Evolutionary conservation across 441 rosid genomes (phyloP).

Genomic region (Adansonia grandidieri): DNA sequence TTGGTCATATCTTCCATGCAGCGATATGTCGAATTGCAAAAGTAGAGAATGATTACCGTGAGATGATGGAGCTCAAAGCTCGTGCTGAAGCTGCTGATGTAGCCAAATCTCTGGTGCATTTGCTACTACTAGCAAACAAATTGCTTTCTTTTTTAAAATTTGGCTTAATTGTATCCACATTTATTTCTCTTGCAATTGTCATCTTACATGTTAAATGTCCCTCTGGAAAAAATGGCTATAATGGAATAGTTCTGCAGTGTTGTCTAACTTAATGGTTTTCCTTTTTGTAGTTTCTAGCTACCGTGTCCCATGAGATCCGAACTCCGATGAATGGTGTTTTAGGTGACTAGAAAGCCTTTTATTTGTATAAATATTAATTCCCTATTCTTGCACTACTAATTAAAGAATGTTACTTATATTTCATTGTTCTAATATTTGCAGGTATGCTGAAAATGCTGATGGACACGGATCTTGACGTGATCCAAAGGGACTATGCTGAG

Average conservation of each 20-base stretch:
- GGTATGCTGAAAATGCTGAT: slow-evolving; percentile 96
- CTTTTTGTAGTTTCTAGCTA: slow-evolving; percentile 83
- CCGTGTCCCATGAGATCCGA: slow-evolving; percentile 97
- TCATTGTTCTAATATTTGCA: slow-evolving; percentile 33
- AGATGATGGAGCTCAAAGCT: slow-evolving; percentile 82
- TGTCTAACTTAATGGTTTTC: slow-evolving; percentile 23
- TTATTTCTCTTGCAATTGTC: neutral
- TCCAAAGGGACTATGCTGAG: slow-evolving; percentile 79
- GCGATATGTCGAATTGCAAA: slow-evolving; percentile 73
- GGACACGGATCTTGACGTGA: slow-evolving; percentile 82
- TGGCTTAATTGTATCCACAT: slow-evolving; percentile 6
- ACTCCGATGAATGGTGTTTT: slow-evolving; percentile 98
- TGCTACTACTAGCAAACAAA: slow-evolving; percentile 5
- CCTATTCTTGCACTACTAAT: slow-evolving; percentile 16
- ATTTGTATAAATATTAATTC: slow-evolving; percentile 20
- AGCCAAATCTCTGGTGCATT: slow-evolving; percentile 92
- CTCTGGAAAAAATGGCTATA: neutral
- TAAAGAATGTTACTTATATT: slow-evolving; percentile 30
- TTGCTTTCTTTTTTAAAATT: slow-evolving; percentile 14
- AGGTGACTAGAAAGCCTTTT: slow-evolving; percentile 49
- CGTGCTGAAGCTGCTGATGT: slow-evolving; percentile 99
- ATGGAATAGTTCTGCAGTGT: neutral
- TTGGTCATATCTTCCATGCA: slow-evolving; percentile 75
- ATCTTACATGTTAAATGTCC: neutral
- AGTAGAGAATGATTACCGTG: slow-evolving; percentile 72